Evolutionary conservation across 2,329 filamentous ascomycete species (phyloP).

Genomic region (Ophiostoma sp.): DNA sequence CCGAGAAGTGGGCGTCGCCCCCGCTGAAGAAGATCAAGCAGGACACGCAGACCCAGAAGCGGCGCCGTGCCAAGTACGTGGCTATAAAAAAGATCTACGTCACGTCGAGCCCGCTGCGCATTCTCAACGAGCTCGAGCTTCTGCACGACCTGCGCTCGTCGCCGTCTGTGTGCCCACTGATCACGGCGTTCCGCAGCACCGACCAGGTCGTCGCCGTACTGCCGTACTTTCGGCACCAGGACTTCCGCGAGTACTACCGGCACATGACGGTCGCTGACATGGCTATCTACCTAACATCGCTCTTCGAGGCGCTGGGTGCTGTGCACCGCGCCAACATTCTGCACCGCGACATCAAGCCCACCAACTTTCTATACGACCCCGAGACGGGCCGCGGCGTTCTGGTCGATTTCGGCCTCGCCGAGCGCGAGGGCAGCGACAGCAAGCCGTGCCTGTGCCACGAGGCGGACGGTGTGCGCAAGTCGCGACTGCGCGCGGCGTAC

Average conservation of each 20-base stretch:
- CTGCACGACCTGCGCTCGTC: slow-evolving; percentile 81
- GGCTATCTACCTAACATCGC: slow-evolving; percentile 78
- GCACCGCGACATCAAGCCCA: slow-evolving; percentile 94
- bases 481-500: slow-evolving; percentile 53
- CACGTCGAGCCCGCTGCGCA: slow-evolving; percentile 86
- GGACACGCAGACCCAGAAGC: slow-evolving; percentile 17
- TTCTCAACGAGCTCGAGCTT: slow-evolving; percentile 92
- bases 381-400: slow-evolving; percentile 75
- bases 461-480: slow-evolving; percentile 54
- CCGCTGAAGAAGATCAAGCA: slow-evolving; percentile 45
- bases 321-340: slow-evolving; percentile 82
- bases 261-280: slow-evolving; percentile 83
- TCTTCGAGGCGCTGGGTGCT: slow-evolving; percentile 77
- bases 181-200: slow-evolving; percentile 90
- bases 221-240: slow-evolving; percentile 90
- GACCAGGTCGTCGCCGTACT: slow-evolving; percentile 94
- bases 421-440: slow-evolving; percentile 69
- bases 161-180: slow-evolving; percentile 82
- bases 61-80: slow-evolving; percentile 65
- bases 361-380: slow-evolving; percentile 92
- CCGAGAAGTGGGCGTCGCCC: slow-evolving; percentile 65
- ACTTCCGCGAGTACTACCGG: slow-evolving; percentile 92
- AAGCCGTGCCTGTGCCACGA: slow-evolving; percentile 80
- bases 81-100: slow-evolving; percentile 99
- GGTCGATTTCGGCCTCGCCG: slow-evolving; percentile 98